These are phyloP conservation scores for Hibiscus tridactylites DNA, from an alignment of 345 rosid species.

Conservation along the genomic window DNA sequence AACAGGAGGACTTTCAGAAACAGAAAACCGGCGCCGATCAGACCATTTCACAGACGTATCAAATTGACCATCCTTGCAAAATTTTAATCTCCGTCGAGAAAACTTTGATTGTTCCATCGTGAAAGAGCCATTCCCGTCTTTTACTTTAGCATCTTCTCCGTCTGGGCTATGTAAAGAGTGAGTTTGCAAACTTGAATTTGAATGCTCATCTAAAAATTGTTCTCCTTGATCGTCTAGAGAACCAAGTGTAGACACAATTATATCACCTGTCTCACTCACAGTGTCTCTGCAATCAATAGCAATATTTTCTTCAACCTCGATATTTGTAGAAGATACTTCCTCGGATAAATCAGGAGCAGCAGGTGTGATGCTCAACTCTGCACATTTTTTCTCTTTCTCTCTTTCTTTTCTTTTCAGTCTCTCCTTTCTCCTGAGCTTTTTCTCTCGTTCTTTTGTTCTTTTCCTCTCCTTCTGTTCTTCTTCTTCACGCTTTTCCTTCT, in stretches of 20 bases:
- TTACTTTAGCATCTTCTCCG: slow-evolving; percentile 24
- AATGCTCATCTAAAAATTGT: slow-evolving; percentile 26
- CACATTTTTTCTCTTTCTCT: slow-evolving; percentile 47
- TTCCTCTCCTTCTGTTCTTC: slow-evolving; percentile 87
- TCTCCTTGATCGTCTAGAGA: slow-evolving; percentile 43
- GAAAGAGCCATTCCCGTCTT: slow-evolving; percentile 45
- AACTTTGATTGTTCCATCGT: slow-evolving; percentile 38
- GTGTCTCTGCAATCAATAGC: neutral
- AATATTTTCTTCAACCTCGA: slow-evolving; percentile 25
- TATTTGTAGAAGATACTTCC: slow-evolving; percentile 34
- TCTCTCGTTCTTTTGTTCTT: slow-evolving; percentile 84
- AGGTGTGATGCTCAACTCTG: slow-evolving; percentile 21
- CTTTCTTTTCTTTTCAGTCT: slow-evolving; percentile 82
- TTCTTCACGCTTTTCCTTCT: slow-evolving; percentile 89
- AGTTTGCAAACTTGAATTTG: slow-evolving; percentile 28
- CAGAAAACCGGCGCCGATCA: slow-evolving; percentile 41
- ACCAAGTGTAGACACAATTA: slow-evolving; percentile 39
- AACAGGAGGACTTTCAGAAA: slow-evolving; percentile 39
- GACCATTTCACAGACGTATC: slow-evolving; percentile 53
- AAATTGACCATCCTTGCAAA: slow-evolving; percentile 41
- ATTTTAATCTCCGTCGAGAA: slow-evolving; percentile 46
- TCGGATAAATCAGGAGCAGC: slow-evolving; percentile 20
- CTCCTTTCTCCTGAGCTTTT: slow-evolving; percentile 90
- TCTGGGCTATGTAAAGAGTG: slow-evolving; percentile 29
- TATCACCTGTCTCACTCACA: slow-evolving; percentile 25